These are phyloP conservation scores for Sporothrix dimorphospora DNA, from an alignment of 2,329 filamentous ascomycete species.

Conservation along the genomic window DNA sequence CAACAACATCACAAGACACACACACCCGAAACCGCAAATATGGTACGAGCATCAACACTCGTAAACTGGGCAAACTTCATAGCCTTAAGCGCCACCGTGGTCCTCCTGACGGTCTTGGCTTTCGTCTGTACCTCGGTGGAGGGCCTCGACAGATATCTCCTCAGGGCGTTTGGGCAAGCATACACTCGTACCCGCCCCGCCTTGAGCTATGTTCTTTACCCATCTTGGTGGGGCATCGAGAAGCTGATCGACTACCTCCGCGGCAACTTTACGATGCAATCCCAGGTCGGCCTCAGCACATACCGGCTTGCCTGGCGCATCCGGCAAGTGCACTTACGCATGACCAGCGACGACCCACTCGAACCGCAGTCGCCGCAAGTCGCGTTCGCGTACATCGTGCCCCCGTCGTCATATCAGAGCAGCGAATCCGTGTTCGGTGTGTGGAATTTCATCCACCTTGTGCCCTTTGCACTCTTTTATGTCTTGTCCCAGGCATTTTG, in stretches of 20 bases:
- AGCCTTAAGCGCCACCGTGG: neutral
- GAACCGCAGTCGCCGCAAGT: neutral
- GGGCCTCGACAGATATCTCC: neutral
- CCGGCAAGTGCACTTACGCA: too few relatives aligned
- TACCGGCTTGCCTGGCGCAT: too few relatives aligned
- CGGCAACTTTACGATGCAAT: neutral
- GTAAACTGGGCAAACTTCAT: neutral
- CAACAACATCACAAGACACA: neutral
- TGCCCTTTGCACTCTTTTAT: neutral
- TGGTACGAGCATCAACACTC: neutral
- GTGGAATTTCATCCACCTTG: neutral
- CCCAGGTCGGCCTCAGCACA: too few relatives aligned
- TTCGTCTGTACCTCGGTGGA: neutral
- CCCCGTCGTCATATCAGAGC: too few relatives aligned
- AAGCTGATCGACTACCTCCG: neutral
- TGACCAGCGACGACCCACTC: too few relatives aligned
- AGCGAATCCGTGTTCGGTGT: too few relatives aligned
- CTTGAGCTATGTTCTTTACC: neutral
- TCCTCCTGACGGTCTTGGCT: neutral
- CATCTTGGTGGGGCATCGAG: neutral
- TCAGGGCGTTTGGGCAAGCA: neutral
- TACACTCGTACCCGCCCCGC: neutral
- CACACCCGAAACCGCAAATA: neutral
- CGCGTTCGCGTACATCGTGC: neutral
- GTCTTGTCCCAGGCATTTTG: neutral